Conservation (phyloP, 352 stramenopile genomes). For the Phytophthora sp. region DNA sequence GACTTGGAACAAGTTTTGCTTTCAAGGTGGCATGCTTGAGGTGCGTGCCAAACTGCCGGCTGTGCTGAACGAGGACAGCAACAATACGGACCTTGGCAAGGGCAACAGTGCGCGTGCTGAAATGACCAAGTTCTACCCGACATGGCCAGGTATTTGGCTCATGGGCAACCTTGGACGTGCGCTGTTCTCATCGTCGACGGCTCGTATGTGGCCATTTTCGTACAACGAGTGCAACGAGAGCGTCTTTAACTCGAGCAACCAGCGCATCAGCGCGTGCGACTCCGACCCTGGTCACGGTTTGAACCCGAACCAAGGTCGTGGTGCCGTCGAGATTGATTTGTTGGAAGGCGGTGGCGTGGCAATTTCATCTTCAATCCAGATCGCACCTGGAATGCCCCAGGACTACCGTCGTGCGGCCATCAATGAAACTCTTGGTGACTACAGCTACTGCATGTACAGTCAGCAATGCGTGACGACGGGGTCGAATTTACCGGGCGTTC, state of each 20-base stretch:
- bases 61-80: conserved; percentile 64
- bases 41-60: conserved; percentile 91
- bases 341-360: conserved; percentile 85
- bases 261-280: conserved; percentile 91
- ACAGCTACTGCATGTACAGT: conserved; percentile 53
- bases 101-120: conserved; percentile 65
- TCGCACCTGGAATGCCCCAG: conserved; percentile 61
- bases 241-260: conserved; percentile 76
- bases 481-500: conserved; percentile 63
- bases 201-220: conserved; percentile 96
- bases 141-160: conserved; percentile 96
- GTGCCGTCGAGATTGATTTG: conserved; percentile 96
- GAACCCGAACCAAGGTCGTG: conserved; percentile 88
- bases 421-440: conserved; percentile 40
- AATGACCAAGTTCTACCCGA: conserved; percentile 60
- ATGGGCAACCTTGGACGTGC: conserved; percentile 95
- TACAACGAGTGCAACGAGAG: conserved; percentile 93
- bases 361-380: conserved; percentile 81
- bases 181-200: conserved; percentile 93
- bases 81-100: conserved; percentile 70
- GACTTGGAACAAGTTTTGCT: conserved; percentile 94
- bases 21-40: conserved; percentile 92
- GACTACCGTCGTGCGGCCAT: conserved; percentile 52
- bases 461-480: conserved; percentile 51
- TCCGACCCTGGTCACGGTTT: conserved; percentile 91